Percentiles rank a stretch among this genome's conserved stretches.
Conservation (phyloP, 768 basidiomycete species). For the Trichaptum fuscoviolaceum region DNA sequence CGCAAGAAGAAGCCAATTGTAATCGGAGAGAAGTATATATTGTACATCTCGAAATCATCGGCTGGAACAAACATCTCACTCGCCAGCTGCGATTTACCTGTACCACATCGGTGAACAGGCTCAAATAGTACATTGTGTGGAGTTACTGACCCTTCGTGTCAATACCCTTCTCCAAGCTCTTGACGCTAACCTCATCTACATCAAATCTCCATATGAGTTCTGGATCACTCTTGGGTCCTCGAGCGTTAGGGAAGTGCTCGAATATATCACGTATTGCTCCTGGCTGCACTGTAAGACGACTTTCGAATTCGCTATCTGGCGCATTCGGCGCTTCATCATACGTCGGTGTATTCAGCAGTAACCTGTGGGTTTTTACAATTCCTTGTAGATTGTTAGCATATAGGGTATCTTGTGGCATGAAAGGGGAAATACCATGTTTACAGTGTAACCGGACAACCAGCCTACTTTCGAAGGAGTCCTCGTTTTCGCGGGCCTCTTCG, state of each 20-base stretch:
- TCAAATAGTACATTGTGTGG: not conserved
- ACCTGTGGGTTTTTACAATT: slow-evolving; percentile 75
- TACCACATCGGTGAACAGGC: not conserved
- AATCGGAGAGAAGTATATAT: slow-evolving; percentile 55
- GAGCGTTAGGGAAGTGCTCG: slow-evolving; percentile 71
- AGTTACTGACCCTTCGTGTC: slow-evolving; percentile 52
- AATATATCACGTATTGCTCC: slow-evolving; percentile 70
- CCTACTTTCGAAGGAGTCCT: slow-evolving; percentile 65
- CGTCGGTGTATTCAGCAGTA: slow-evolving; percentile 53
- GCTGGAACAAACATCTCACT: slow-evolving; percentile 74
- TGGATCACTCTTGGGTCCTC: slow-evolving; percentile 62
- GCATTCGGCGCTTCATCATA: slow-evolving; percentile 61
- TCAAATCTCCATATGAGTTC: slow-evolving; percentile 80
- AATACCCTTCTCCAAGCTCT: slow-evolving; percentile 59
- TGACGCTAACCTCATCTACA: slow-evolving; percentile 60
- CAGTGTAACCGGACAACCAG: slow-evolving; percentile 71
- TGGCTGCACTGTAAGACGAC: slow-evolving; percentile 66
- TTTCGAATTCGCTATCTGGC: slow-evolving; percentile 54
- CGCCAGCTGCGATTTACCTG: slow-evolving; percentile 58
- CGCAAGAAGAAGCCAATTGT: slow-evolving; percentile 76
- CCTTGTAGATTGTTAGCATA: slow-evolving; percentile 36
- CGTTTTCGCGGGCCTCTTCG: slow-evolving; percentile 25
- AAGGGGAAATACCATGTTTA: slow-evolving; percentile 61
- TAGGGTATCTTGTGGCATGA: not conserved
- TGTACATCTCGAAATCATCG: slow-evolving; percentile 78